Evolutionary conservation across 768 basidiomycete species (phyloP).

Genomic region (Tricholoma saponaceum): DNA sequence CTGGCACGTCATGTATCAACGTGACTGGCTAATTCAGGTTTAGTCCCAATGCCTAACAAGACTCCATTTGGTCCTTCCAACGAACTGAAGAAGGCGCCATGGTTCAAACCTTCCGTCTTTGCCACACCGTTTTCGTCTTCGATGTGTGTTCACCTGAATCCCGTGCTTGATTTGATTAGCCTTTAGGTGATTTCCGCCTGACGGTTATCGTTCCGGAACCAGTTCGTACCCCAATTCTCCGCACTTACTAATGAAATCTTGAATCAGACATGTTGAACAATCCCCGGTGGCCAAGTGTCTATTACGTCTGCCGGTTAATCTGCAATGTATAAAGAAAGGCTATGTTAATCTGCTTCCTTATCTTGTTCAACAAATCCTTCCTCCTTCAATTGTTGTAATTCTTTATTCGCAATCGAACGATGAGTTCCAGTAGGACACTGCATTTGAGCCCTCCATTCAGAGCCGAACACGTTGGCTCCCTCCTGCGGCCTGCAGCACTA

Average conservation of each 20-base stretch:
- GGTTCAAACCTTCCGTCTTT: background rate
- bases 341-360: slow-evolving; percentile 4
- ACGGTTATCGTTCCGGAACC: background rate
- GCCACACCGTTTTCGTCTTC: background rate
- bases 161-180: background rate
- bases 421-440: slow-evolving; percentile 18
- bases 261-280: background rate
- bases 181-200: background rate
- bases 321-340: slow-evolving; percentile 1
- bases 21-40: too few relatives aligned
- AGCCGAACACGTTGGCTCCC: slow-evolving; percentile 60
- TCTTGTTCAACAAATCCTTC: slow-evolving; percentile 6
- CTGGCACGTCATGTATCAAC: too few relatives aligned
- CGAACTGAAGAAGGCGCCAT: background rate
- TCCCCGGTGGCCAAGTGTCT: background rate
- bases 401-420: slow-evolving; percentile 8
- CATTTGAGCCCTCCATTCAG: slow-evolving; percentile 37
- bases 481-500: slow-evolving; percentile 50
- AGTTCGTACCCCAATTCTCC: background rate
- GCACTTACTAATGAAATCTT: background rate
- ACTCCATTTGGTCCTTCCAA: background rate
- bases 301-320: background rate
- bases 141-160: background rate
- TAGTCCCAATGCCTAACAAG: too few relatives aligned
- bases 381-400: background rate